These are phyloP conservation scores for Juncus inflexus DNA, from an alignment of 176 grass and related monocot genomes.

Conservation along the genomic window DNA sequence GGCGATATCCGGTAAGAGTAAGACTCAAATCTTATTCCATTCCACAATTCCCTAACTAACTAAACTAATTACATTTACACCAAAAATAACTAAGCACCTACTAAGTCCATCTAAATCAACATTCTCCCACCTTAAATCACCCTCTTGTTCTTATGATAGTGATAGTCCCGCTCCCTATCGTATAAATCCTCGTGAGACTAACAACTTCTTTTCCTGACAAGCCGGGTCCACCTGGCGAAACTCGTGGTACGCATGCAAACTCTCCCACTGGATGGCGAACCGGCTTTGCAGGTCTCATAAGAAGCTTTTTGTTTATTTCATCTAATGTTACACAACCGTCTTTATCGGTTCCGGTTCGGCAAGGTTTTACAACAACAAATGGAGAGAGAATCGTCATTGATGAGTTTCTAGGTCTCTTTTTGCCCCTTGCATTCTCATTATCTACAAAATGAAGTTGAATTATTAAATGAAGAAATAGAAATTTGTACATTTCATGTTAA, in stretches of 20 bases:
- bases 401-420: slow-evolving; percentile 6
- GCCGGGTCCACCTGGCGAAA: slow-evolving; percentile 49
- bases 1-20: too few relatives aligned
- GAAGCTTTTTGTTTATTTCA: slow-evolving; percentile 82
- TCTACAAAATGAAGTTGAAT: neutral
- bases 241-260: slow-evolving; percentile 61
- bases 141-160: slow-evolving; percentile 91
- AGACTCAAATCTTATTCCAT: slow-evolving; percentile 33
- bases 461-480: neutral
- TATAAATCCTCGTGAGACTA: slow-evolving; percentile 74
- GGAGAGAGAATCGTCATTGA: slow-evolving; percentile 42
- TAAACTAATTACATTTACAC: slow-evolving; percentile 55
- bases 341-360: slow-evolving; percentile 21
- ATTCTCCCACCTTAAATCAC: slow-evolving; percentile 16
- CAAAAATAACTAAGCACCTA: slow-evolving; percentile 5
- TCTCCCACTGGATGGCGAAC: slow-evolving; percentile 94
- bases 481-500: neutral
- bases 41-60: slow-evolving; percentile 9
- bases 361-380: slow-evolving; percentile 89
- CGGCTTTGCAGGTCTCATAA: slow-evolving; percentile 61
- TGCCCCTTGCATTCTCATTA: slow-evolving; percentile 7
- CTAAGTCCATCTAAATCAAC: neutral
- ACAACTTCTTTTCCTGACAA: slow-evolving; percentile 75
- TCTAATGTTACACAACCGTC: slow-evolving; percentile 84
- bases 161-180: slow-evolving; percentile 74